Conservation (phyloP, 2,329 filamentous ascomycete species). For the Pyrenochaeta sp. region DNA sequence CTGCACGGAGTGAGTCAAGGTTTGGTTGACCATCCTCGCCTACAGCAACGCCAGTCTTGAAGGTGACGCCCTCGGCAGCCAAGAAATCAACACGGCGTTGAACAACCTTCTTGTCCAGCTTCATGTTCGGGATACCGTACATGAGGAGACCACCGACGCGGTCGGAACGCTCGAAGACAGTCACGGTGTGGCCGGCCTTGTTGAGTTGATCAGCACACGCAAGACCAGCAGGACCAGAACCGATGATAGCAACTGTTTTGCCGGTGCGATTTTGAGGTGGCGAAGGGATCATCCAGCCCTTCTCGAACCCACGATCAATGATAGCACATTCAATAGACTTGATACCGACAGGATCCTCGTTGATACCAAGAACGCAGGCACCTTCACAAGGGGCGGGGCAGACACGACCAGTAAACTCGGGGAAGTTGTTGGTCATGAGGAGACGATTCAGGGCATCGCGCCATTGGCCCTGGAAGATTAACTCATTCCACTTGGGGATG, state of each 20-base stretch:
- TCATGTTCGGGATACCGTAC: slow-evolving; percentile 99
- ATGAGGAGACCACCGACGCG: slow-evolving; percentile 91
- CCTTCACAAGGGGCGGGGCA: slow-evolving; percentile 97
- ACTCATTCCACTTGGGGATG: slow-evolving; percentile 95
- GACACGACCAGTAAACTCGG: slow-evolving; percentile 95
- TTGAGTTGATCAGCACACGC: slow-evolving; percentile 94
- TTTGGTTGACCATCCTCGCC: slow-evolving; percentile 77
- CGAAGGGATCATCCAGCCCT: slow-evolving; percentile 94
- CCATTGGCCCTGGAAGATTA: slow-evolving; percentile 75
- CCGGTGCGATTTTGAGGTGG: slow-evolving; percentile 83
- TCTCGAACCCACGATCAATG: slow-evolving; percentile 96
- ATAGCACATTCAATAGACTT: slow-evolving; percentile 99
- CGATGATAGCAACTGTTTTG: slow-evolving; percentile 88
- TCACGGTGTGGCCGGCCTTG: slow-evolving; percentile 86
- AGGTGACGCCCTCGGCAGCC: slow-evolving; percentile 85
- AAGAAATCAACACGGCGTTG: slow-evolving; percentile 96
- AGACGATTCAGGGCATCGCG: slow-evolving; percentile 89
- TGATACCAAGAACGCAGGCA: slow-evolving; percentile 94
- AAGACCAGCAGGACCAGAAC: slow-evolving; percentile 90
- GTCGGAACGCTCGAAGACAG: slow-evolving; percentile 91
- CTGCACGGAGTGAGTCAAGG: slow-evolving; percentile 74
- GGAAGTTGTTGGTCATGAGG: slow-evolving; percentile 98
- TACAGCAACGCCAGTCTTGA: slow-evolving; percentile 79
- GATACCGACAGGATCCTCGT: slow-evolving; percentile 95
- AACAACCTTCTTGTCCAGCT: slow-evolving; percentile 96